Base-by-base conservation (phyloP, 257 asterid species). In the Cruciata laevipes region DNA sequence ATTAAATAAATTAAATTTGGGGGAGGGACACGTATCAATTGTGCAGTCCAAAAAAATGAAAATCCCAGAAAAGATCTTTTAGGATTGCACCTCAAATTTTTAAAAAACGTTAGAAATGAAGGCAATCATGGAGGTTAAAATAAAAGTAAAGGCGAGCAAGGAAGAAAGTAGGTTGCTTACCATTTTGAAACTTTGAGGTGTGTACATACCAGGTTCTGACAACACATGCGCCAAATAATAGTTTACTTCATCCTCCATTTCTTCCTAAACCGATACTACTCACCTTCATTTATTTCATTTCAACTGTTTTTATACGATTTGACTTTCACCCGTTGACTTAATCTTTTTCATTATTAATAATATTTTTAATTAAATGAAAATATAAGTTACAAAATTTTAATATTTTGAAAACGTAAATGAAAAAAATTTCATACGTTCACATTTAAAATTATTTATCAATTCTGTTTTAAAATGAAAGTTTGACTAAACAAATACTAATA, bases 161-260 rank as follows among this genome's bases (percentile, higher is more conserved):
- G 71, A 71, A 44, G 44, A 65, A 63, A 76, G 76, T 64, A 63
- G 83, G 87, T 82, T 87, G 84, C 87, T 77, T 83, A 85, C 87
- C 86, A 83, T 74, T 75, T 74, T 75, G 77, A 82, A 85, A 85
- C 85, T 74, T 12, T 12, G 76, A 71, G 25, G 63, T 8, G 37
- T 25, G 63, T 24, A 27, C 63, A 77, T 73, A 78, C 55, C 55
- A 47, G 55, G 66, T 21, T 10, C 66, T 47, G 38, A 63, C 61
- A 66, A 59, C 61, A 66, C 33, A 52, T 24, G 37, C n/a, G 17
- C 3, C 18, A 13, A 13, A 42, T 42, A 13, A 42, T 42, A 12
- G 30, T 27, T 4, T 12, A 40, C 51, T 12, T 4, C 4, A 42
- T 13, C 51, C 16, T 1, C 3, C 51, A 0, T 35, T 42, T 37